Evolutionary conservation across 2,329 filamentous ascomycete species (phyloP), one percentile per base, ranked within the genome.

Genomic region (Rhynchosporium agropyri): DNA sequence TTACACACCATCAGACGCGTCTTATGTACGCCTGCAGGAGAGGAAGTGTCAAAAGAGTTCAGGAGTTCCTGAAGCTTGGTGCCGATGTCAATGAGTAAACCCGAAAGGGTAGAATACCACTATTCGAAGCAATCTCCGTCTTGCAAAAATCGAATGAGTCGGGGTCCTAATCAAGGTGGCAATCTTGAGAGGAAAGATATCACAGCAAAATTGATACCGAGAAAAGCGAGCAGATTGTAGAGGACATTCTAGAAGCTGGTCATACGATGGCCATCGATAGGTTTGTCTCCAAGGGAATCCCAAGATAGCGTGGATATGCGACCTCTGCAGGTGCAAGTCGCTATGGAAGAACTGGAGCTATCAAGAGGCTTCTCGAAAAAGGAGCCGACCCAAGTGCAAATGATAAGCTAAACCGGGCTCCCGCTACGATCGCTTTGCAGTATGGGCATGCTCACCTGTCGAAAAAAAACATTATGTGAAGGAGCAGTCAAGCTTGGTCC

Each of bases 1-100:
- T 63, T 5, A 68, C 61, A 4, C 63, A 75, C 45, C 74, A 73
- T 0, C 71, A 73, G 15, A 76, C 75, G 3, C 70, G 72, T 4
- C 58, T 77, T 15, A 74, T 76, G 74, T 51, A 75, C 70, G 68
- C 67, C 12, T 63, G 67, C 26, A 45, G 61, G 38, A 29, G 66
- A 33, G 76, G 75, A 0, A 68, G 76, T 33, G 68, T 72, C 0
- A 66, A 72, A 5, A 74, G 76, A 66, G 70, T 73, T 7, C 67
- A 73, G 10, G 26, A 40, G 3, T 56, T 69, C 3, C 46, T 69
- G 12, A 20, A 58, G 3, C 31, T 63, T 3, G 67, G 65, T 9
- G 65, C 63, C 8, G 57, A 54, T 13, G 36, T 64, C 3, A 65
- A 69, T 42, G 42, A 57, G 12, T 9, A 31, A 13, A 66, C 59